A percentile compares a stretch with the other conserved stretches of the same genome.
Evolutionary conservation across 2,329 filamentous ascomycete genomes (phyloP).

Genomic region (Tympanopsis confertula): DNA sequence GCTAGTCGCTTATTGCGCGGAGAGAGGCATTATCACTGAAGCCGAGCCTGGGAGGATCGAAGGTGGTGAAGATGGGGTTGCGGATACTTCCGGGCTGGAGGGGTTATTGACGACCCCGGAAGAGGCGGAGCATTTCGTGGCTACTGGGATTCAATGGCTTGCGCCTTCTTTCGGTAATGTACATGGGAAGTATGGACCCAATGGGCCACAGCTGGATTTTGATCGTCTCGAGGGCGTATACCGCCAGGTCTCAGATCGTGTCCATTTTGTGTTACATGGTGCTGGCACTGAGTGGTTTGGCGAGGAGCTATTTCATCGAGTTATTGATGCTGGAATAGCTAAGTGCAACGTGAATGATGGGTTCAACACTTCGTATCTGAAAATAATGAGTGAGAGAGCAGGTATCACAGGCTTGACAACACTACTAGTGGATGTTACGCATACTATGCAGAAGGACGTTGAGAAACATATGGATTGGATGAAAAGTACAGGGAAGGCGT

Average conservation of each 20-base stretch:
- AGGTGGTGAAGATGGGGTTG: conserved; percentile 2
- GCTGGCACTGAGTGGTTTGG: conserved; percentile 33
- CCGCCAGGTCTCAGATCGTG: conserved; percentile 28
- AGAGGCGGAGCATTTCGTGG: conserved; percentile 59
- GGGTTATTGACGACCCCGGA: conserved; percentile 51
- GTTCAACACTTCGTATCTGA: conserved; percentile 34
- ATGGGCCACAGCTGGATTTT: conserved; percentile 22
- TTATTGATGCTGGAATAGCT: conserved; percentile 30
- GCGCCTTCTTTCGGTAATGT: conserved; percentile 70
- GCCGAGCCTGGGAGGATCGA: conserved; percentile 50
- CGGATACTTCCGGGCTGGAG: conserved; percentile 25
- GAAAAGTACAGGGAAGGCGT: conserved; percentile 32
- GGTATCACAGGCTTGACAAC: conserved; percentile 29
- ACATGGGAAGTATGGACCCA: conserved; percentile 54
- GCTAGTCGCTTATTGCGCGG: conserved; percentile 49
- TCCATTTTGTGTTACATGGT: conserved; percentile 33
- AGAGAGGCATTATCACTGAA: conserved; percentile 52
- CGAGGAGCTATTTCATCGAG: conserved; percentile 27
- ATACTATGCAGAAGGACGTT: conserved; percentile 33
- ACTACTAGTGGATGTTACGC: conserved; percentile 32
- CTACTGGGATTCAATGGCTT: conserved; percentile 61
- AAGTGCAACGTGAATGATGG: conserved; percentile 41
- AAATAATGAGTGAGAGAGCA: conserved; percentile 28
- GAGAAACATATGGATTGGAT: conserved; percentile 32
- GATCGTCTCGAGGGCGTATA: conserved; percentile 21